These are phyloP conservation scores for Erythrophleum fordii DNA, from an alignment of 306 rosid genomes.

Conservation along the genomic window DNA sequence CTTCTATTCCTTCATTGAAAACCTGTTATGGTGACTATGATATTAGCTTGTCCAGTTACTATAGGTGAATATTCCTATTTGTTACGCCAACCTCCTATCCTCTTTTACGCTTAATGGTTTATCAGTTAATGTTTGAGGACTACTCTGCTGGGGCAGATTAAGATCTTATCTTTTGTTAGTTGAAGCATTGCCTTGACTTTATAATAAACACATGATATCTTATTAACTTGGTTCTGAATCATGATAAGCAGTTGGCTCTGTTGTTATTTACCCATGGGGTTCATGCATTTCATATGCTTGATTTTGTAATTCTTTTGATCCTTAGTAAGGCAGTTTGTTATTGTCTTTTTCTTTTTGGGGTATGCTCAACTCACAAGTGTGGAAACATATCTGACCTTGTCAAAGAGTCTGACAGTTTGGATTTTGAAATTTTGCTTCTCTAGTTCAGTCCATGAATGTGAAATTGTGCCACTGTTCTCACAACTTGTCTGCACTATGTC, in stretches of 20 bases:
- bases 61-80: background rate
- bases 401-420: background rate
- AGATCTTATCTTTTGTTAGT: background rate
- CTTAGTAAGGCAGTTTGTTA: background rate
- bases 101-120: background rate
- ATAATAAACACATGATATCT: background rate
- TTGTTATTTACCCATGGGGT: background rate
- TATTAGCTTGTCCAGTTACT: background rate
- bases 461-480: constrained; percentile 9
- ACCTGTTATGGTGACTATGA: background rate
- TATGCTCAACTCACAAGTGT: background rate
- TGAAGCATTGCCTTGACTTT: background rate
- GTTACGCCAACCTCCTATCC: background rate
- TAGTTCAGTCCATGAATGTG: background rate
- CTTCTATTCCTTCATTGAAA: background rate
- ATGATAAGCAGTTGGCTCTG: constrained; percentile 4
- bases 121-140: background rate
- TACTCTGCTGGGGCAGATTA: background rate
- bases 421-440: constrained; percentile 1
- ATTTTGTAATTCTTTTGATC: background rate
- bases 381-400: background rate
- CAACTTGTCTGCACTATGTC: constrained; percentile 29
- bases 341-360: background rate
- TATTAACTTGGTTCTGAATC: background rate
- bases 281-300: background rate